Evolutionary conservation across 2,329 filamentous ascomycete species (phyloP), one percentile per base, ranked within the genome.

Genomic region (Fusarium clavum): DNA sequence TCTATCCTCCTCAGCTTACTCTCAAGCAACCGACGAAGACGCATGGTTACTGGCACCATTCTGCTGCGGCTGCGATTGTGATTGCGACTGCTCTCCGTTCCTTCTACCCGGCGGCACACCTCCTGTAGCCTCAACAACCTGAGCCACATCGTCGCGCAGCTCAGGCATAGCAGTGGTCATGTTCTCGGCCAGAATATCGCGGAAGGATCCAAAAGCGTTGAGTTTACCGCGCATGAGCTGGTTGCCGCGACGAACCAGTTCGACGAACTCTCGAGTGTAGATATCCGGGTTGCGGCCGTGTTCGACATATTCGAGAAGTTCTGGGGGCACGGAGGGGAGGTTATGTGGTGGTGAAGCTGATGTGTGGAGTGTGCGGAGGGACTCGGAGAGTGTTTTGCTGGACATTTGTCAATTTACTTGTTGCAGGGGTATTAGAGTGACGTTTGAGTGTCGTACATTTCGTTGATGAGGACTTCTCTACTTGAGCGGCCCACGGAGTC

Each of bases 251-350:
- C 89, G 82, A 25, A 90, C 89, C 55, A 90, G 83, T 85, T 92
- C 90, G 75, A 92, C 89, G 74, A 92, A 92, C 81, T 92, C 90
- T 75, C 90, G 85, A 57, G 90, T 92, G 83, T 92, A 92, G 73
- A 92, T 92, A 79, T 92, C 90, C 4, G 90, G 90, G 81, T 92
- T 92, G 53, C 90, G 88, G 46, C 90, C 90, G 76, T 88, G 87
- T 78, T 92, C 90, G 73, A 92, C 90, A 80, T 92, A 92, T 75
- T 88, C 83, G 64, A 91, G 83, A 14, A 92, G 84, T 74, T 91
- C 89, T 54, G 85, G 86, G 4, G 89, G 89, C 24, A 91, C 84
- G 32, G 78, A 79, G 7, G 87, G 87, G 43, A 89, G 83, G 24
- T 74, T 67, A 69, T 77, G 64, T 14, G 81, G 80, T 25, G 80